These are phyloP conservation scores for Spencermartinsiella ligniputridi DNA, from an alignment of 1,139 yeast genomes.

Conservation along the genomic window DNA sequence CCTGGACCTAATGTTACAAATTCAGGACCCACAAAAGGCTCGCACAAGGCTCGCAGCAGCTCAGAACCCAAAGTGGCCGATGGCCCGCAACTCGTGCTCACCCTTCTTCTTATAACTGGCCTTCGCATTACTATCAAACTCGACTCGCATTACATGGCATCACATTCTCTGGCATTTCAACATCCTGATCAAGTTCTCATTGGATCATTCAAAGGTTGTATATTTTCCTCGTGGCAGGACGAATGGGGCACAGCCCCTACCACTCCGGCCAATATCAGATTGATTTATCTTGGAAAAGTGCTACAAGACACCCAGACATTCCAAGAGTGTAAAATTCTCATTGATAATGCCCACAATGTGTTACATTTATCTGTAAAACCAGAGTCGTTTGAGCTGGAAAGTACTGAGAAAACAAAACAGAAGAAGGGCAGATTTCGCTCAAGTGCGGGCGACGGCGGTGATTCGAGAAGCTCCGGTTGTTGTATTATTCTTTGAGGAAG, in stretches of 20 bases:
- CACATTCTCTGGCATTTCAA: slow-evolving; percentile 18
- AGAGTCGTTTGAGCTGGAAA: slow-evolving; percentile 26
- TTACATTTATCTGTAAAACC: slow-evolving; percentile 31
- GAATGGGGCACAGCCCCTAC: slow-evolving; percentile 29
- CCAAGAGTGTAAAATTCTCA: slow-evolving; percentile 17
- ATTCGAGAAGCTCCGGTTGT: slow-evolving; percentile 17
- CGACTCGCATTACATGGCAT: slow-evolving; percentile 19
- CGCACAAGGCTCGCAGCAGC: too few relatives aligned
- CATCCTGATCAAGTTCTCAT: slow-evolving; percentile 20
- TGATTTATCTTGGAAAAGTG: slow-evolving; percentile 31
- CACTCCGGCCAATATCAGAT: slow-evolving; percentile 21
- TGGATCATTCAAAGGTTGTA: slow-evolving; percentile 22
- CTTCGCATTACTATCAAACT: slow-evolving; percentile 21
- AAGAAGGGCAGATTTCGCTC: slow-evolving; percentile 12
- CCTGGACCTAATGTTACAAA: too few relatives aligned
- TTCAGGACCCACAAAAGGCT: too few relatives aligned
- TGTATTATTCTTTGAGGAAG: slow-evolving; percentile 18
- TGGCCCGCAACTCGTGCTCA: slow-evolving; percentile 17
- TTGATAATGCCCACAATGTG: slow-evolving; percentile 22
- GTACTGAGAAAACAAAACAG: slow-evolving; percentile 14
- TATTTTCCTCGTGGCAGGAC: slow-evolving; percentile 21
- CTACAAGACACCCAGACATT: slow-evolving; percentile 26
- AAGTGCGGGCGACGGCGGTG: slow-evolving; percentile 11
- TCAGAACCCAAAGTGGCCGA: too few relatives aligned
- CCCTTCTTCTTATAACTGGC: slow-evolving; percentile 27